A percentile compares a stretch with the other conserved stretches of the same genome.
Evolutionary conservation across 768 basidiomycete genomes (phyloP).

Genomic region (Agaricus subrufescens): DNA sequence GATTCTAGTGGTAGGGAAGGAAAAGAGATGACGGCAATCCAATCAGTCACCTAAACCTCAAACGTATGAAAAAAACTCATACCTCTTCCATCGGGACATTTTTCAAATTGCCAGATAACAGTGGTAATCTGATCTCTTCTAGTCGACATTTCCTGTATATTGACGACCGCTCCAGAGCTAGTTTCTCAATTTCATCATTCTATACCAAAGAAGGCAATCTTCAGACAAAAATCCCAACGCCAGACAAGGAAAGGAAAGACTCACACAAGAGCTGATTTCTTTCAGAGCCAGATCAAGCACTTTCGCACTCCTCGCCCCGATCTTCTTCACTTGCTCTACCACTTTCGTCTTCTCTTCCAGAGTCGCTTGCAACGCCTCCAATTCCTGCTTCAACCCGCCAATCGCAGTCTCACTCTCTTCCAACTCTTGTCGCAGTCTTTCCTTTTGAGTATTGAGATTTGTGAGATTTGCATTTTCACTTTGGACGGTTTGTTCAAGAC

Average conservation of each 20-base stretch:
- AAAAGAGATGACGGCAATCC: not conserved
- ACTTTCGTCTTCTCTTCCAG: slow-evolving; percentile 70
- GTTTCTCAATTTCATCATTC: slow-evolving; percentile 84
- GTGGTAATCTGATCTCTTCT: slow-evolving; percentile 85
- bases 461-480: slow-evolving; percentile 51
- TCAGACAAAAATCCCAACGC: no score
- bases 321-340: slow-evolving; percentile 74
- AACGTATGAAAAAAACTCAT: slow-evolving; percentile 9
- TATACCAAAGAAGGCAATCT: slow-evolving; percentile 13
- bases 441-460: slow-evolving; percentile 52
- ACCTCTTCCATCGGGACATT: slow-evolving; percentile 97
- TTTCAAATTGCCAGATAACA: slow-evolving; percentile 70
- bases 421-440: slow-evolving; percentile 55
- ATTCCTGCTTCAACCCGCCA: slow-evolving; percentile 52
- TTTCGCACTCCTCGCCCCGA: slow-evolving; percentile 64
- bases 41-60: no score
- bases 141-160: slow-evolving; percentile 90
- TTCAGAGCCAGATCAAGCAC: slow-evolving; percentile 84
- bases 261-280: slow-evolving; percentile 78
- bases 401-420: slow-evolving; percentile 51
- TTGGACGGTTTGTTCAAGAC: slow-evolving; percentile 45
- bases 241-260: slow-evolving; percentile 14
- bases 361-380: slow-evolving; percentile 53
- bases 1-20: slow-evolving; percentile 44
- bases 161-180: slow-evolving; percentile 77